Conservation (phyloP, 75 land plant genomes). For the Cryptomeria japonica region DNA sequence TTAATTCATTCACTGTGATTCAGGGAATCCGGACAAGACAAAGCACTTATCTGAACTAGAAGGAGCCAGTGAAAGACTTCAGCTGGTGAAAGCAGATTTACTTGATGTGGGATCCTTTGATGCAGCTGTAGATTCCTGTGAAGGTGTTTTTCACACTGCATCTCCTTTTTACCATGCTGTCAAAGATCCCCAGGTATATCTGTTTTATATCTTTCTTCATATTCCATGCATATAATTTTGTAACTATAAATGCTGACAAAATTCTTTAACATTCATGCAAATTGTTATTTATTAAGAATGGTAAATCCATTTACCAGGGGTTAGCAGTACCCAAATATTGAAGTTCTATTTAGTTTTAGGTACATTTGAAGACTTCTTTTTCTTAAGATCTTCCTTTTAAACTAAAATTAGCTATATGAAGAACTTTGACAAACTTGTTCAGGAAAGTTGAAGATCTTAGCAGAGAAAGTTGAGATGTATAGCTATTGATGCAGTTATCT, state of each 20-base stretch:
- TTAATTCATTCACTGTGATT: not conserved
- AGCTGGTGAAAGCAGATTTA: conserved; percentile 41
- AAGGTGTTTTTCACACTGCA: conserved; percentile 49
- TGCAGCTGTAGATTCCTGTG: conserved; percentile 32
- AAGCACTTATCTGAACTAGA: conserved; percentile 22
- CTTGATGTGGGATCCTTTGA: conserved; percentile 39
- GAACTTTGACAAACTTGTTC: not conserved
- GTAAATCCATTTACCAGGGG: not conserved
- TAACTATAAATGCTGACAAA: not conserved
- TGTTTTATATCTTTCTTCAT: not conserved
- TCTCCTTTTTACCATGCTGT: conserved; percentile 17
- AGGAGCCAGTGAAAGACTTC: conserved; percentile 45
- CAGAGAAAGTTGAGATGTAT: not conserved
- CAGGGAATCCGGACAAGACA: conserved; percentile 30
- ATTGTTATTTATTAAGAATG: not conserved
- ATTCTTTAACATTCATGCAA: not conserved
- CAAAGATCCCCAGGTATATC: conserved; percentile 10
- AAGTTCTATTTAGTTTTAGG: not conserved
- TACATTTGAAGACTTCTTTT: not conserved
- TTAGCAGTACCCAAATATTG: not conserved
- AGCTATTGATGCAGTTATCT: not conserved
- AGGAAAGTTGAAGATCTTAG: not conserved
- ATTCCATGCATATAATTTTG: not conserved
- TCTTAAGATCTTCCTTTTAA: not conserved
- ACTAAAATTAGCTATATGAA: not conserved